phyloP scores from a whole-genome alignment of 495 filamentous ascomycete species.

The Penicillium bialowiezense region DNA sequence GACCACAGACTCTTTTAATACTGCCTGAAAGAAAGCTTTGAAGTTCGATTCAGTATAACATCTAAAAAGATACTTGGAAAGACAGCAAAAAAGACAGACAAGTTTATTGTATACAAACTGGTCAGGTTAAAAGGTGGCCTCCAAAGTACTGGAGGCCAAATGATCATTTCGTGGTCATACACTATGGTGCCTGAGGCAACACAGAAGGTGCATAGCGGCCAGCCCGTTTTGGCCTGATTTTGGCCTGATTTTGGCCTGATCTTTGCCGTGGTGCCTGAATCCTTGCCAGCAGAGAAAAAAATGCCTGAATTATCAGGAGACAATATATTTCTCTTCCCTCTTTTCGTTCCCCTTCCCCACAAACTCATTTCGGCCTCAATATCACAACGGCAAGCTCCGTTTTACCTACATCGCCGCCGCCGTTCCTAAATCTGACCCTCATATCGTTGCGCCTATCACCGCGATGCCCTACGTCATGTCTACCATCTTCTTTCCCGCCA shows the following conservation, averaged over 20 bases:
- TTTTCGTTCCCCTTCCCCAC: neutral
- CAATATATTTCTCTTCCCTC: neutral
- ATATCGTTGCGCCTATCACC: neutral
- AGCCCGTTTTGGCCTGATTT: too few relatives aligned
- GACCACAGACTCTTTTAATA: too few relatives aligned
- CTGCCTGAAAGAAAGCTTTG: too few relatives aligned
- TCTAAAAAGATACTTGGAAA: too few relatives aligned
- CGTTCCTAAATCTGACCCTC: neutral
- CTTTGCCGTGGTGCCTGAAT: neutral
- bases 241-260: neutral
- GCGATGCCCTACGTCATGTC: neutral
- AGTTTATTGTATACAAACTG: too few relatives aligned
- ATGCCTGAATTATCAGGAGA: neutral
- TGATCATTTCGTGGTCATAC: neutral
- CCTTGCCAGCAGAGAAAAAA: neutral
- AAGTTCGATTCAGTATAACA: too few relatives aligned
- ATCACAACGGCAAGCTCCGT: neutral
- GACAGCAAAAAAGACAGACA: too few relatives aligned
- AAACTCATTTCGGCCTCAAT: slow-evolving; percentile 20
- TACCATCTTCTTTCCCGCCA: neutral
- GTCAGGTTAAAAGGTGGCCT: too few relatives aligned
- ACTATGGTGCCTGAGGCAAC: neutral
- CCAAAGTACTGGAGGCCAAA: too few relatives aligned
- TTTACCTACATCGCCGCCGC: neutral
- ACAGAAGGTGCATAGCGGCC: neutral